Percentiles rank a stretch among this genome's conserved stretches.
Conservation (phyloP, 495 filamentous ascomycete genomes). For the Rostrohypoxylon terebratum region DNA sequence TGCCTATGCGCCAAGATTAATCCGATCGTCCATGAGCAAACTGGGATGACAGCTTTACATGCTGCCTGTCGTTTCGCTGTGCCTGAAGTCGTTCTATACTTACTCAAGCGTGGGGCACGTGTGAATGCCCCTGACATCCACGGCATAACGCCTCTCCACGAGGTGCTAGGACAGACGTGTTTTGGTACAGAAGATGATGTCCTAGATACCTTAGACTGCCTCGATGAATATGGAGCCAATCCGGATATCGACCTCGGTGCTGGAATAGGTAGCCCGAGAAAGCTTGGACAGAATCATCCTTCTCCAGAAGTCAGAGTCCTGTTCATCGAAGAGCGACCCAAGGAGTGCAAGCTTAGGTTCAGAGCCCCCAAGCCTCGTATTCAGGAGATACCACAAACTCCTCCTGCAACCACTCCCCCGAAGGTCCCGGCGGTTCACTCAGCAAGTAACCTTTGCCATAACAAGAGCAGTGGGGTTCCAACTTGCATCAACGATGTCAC, state of each 20-base stretch:
- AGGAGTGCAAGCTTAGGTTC: not conserved
- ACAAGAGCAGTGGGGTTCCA: not conserved
- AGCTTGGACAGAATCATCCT: not conserved
- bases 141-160: not conserved
- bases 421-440: not conserved
- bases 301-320: not conserved
- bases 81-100: not conserved
- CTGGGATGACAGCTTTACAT: conserved; percentile 8
- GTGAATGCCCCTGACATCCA: not conserved
- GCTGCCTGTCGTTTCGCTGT: conserved; percentile 8
- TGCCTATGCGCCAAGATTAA: not conserved
- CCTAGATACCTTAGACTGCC: not conserved
- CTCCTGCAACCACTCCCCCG: not conserved
- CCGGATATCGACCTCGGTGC: not conserved
- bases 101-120: not conserved
- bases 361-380: not conserved
- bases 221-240: not conserved
- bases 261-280: not conserved
- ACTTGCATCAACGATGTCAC: not conserved
- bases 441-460: not conserved
- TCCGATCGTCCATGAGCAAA: not conserved
- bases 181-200: not conserved
- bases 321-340: not conserved
- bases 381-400: not conserved
- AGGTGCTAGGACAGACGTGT: conserved; percentile 2